Evolutionary conservation across 108 stramenopile species (phyloP).

Genomic region (Discostella stelligeroides): DNA sequence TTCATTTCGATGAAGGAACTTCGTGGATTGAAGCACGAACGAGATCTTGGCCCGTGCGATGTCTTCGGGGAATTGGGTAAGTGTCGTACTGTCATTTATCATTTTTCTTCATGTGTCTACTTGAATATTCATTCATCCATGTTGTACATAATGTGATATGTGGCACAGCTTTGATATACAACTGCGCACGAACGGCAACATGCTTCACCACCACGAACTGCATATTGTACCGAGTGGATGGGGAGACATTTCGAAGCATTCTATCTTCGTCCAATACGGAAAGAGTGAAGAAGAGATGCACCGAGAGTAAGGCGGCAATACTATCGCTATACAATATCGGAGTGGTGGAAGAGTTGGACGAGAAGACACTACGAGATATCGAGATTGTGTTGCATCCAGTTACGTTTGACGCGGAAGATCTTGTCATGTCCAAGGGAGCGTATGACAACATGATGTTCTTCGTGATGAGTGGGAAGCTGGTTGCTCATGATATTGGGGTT

Average conservation of each 20-base stretch:
- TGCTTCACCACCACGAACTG: slow-evolving; percentile 46
- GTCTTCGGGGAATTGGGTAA: slow-evolving; percentile 39
- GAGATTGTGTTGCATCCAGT: slow-evolving; percentile 34
- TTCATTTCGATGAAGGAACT: slow-evolving; percentile 37
- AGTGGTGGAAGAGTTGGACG: slow-evolving; percentile 41
- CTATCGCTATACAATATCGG: slow-evolving; percentile 40
- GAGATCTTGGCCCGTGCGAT: slow-evolving; percentile 44
- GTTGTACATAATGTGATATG: too few species aligned
- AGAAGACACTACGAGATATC: slow-evolving; percentile 27
- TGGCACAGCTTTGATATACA: slow-evolving; percentile 57
- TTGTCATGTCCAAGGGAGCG: slow-evolving; percentile 66
- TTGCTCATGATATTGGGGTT: slow-evolving; percentile 37
- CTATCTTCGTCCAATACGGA: slow-evolving; percentile 47
- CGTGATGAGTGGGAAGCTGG: slow-evolving; percentile 60
- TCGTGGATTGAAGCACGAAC: slow-evolving; percentile 36
- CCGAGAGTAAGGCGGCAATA: slow-evolving; percentile 45
- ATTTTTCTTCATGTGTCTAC: background rate
- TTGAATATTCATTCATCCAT: too few species aligned
- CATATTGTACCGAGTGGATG: slow-evolving; percentile 37
- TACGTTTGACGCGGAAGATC: slow-evolving; percentile 51
- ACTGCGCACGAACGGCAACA: slow-evolving; percentile 62
- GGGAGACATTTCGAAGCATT: slow-evolving; percentile 47
- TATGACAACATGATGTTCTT: slow-evolving; percentile 69
- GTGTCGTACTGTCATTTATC: background rate
- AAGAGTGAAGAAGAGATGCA: slow-evolving; percentile 39